Base-by-base conservation (phyloP, 202 grass and related monocot species). In the Panicum virgatum region DNA sequence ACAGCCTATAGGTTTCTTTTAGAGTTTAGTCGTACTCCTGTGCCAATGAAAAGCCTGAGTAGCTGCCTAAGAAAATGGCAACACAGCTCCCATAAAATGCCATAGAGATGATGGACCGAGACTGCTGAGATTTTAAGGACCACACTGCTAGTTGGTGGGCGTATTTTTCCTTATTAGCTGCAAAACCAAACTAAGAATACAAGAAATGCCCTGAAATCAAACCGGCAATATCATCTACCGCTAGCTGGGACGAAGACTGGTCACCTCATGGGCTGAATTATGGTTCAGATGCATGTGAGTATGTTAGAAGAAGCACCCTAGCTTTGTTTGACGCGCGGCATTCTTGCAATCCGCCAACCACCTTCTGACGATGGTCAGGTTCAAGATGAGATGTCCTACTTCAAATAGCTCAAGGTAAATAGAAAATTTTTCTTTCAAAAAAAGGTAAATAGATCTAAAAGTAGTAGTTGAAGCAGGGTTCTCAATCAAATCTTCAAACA, bases 1-100 rank as follows among this genome's bases (percentile, higher is more conserved):
- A 92, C 84, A 84, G 60, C 67, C 72, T 91, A 60, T 26, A 90
- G 27, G 79, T 22, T 56, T 69, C 52, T 83, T 92, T 89, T 87
- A 59, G 27, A 81, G 66, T 71, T 84, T 66, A 83, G 74, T 77
- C 32, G 89, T 94, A 87, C 87, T 89, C 72, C 43, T 80, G 45
- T 82, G 73, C 82, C 76, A 83, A 72, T 83, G 70, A 90, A 86
- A 94, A 81, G 54, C 64, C 43, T 30, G 78, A 16, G 9, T 52
- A 36, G 32, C 58, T 75, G 48, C 43, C 50, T 82, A 75, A 80
- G 12, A 77, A 86, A 86, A 61, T 74, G 50, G 78, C 34, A 78
- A 57, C 42, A 82, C 29, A 38, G 16, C 36, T 76, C 52, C 36
- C 62, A 76, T 76, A 76, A 85, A 76, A 81, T 86, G 83, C 42